Percentiles rank a stretch among this genome's conserved stretches.
Evolutionary conservation across 129 eudicot species (phyloP).

Genomic region (Flaveria robusta): DNA sequence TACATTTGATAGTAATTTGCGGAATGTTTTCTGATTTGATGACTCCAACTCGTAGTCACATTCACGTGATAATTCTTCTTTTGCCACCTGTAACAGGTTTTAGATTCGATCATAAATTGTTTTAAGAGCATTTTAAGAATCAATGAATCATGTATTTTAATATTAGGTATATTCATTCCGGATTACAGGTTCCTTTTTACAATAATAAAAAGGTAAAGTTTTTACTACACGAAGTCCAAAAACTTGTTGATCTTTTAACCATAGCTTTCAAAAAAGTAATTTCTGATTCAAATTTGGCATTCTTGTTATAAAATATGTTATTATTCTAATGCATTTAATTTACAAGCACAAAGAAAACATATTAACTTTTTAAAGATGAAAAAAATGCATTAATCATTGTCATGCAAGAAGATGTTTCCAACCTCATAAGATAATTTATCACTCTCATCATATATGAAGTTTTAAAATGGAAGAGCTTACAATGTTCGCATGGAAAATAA

Average conservation of each 20-base stretch:
- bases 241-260: background rate
- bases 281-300: background rate
- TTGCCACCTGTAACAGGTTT: constrained; percentile 73
- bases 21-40: constrained; percentile 72
- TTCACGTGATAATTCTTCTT: constrained; percentile 94
- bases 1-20: constrained; percentile 46
- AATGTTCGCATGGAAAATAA: background rate
- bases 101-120: constrained; percentile 5
- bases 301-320: background rate
- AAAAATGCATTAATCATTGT: background rate
- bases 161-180: background rate
- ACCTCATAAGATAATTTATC: background rate
- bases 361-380: background rate
- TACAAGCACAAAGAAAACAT: constrained; percentile 5
- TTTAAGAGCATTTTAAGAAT: constrained; percentile 5
- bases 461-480: background rate
- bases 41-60: constrained; percentile 94
- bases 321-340: background rate
- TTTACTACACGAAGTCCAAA: background rate
- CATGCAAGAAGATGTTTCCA: background rate
- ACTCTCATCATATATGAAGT: constrained; percentile 5
- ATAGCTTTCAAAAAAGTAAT: background rate
- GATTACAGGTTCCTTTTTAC: background rate
- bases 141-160: background rate
- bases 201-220: background rate